Percentiles rank a stretch among this genome's conserved stretches.
These are phyloP conservation scores for Ramularia endophylla DNA, from an alignment of 2,329 filamentous ascomycete species.

Conservation along the genomic window DNA sequence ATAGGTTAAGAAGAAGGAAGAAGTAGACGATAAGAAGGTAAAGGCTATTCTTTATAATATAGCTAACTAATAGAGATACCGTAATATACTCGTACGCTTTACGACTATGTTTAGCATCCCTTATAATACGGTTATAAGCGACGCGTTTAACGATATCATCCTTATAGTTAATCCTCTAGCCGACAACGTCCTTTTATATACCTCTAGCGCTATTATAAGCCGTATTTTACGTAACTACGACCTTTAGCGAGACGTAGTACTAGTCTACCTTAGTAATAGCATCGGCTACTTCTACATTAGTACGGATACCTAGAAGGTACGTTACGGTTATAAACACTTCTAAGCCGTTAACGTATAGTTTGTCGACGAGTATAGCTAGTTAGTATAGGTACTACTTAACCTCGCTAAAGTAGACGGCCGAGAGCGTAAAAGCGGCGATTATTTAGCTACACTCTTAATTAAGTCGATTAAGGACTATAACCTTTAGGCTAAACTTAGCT, in stretches of 20 bases:
- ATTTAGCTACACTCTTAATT: neutral
- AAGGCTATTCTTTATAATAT: neutral
- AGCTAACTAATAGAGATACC: neutral
- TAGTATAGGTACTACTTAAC: slow-evolving; percentile 1
- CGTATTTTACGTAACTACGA: slow-evolving; percentile 1
- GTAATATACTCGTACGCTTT: neutral
- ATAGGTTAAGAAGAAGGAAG: no score
- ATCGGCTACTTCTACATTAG: neutral
- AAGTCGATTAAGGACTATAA: slow-evolving; percentile 1
- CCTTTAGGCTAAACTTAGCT: neutral
- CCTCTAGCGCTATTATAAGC: neutral
- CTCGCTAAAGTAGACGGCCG: neutral
- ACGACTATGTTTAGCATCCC: neutral
- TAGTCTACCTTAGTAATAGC: neutral
- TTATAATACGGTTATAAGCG: no score
- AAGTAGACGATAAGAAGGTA: no score
- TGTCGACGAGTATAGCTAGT: neutral
- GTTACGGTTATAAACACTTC: neutral
- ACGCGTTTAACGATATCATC: no score
- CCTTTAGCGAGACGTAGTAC: neutral
- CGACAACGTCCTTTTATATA: neutral
- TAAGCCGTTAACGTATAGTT: slow-evolving; percentile 1
- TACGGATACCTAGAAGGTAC: neutral
- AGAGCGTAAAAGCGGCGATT: neutral
- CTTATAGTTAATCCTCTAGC: neutral